These are phyloP conservation scores for Centella asiatica DNA, from an alignment of 129 eudicot genomes.

Conservation along the genomic window DNA sequence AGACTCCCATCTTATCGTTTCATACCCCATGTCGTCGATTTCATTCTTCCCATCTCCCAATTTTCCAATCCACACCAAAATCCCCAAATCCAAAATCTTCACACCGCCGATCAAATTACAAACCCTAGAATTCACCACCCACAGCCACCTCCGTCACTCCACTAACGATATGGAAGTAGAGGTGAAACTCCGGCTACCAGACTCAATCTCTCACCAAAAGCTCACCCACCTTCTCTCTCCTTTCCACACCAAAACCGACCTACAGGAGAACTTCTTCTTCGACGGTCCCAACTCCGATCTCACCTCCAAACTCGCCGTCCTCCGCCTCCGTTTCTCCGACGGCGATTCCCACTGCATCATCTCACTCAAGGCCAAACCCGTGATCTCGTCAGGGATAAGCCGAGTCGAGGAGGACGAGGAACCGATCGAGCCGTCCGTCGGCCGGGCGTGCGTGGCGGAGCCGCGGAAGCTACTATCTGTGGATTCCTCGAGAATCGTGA, in stretches of 20 bases:
- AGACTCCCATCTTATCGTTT: no score
- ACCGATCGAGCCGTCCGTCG: slow-evolving; percentile 58
- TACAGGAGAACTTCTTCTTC: slow-evolving; percentile 82
- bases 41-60: neutral
- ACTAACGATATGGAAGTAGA: slow-evolving; percentile 56
- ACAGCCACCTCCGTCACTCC: neutral
- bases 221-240: slow-evolving; percentile 67
- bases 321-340: slow-evolving; percentile 94
- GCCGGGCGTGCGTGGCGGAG: slow-evolving; percentile 52
- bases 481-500: slow-evolving; percentile 31
- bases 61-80: neutral
- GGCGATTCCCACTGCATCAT: slow-evolving; percentile 50
- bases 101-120: slow-evolving; percentile 2
- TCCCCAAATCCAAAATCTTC: neutral
- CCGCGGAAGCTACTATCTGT: slow-evolving; percentile 39
- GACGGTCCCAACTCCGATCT: slow-evolving; percentile 53
- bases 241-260: slow-evolving; percentile 58
- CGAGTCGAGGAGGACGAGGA: slow-evolving; percentile 68
- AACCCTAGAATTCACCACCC: slow-evolving; percentile 4
- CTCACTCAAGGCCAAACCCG: slow-evolving; percentile 70
- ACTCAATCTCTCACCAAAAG: slow-evolving; percentile 55
- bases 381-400: slow-evolving; percentile 46
- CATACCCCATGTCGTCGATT: neutral
- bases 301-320: slow-evolving; percentile 60
- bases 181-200: slow-evolving; percentile 68